Base-by-base conservation (phyloP, 768 basidiomycete genomes). In the Rhizopogon vesiculosus region DNA sequence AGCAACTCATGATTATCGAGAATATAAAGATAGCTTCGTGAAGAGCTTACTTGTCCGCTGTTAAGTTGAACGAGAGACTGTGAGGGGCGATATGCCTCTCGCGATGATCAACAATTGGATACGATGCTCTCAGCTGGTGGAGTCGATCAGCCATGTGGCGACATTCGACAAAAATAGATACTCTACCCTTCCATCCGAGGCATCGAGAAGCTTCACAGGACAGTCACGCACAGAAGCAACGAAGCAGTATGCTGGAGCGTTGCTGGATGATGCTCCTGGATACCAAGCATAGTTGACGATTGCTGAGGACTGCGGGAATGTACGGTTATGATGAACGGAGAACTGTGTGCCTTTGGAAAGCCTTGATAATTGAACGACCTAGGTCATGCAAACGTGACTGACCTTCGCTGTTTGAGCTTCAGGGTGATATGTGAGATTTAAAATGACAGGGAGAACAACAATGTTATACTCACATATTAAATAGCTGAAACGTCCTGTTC, bases 71-170 rank as follows among this genome's bases (percentile, higher is more conserved):
- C 0, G 87, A 78, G 56, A 98, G 75, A 61, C 84, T 83, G 53
- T 93, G 88, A 0, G 96, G 94, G 0, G 92, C 93, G 41, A 97
- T 76, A 53, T 91, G 84, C 33, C 94, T 81, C 71, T 98, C 96
- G n/a, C 89, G 77, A 63, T 98, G 95, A 68, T 98, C 94, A 9
- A 98, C 81, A 40, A 98, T 96, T 41, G 78, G 78, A 68, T 98
- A 98, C 1, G 92, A 94, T 0, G 94, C 96, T 16, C 95, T 83
- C 18, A 92, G 80, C 95, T 97, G 25, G 29, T 7, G 18, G 6
- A 39, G 42, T 45, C 33, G 33, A 44, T 38, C 33, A 40, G 19
- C 22, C 3, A 15, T 28, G 42, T 19, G 40, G 49, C 31, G 19
- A n/a, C 29, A 31, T 19, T 1, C 13, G 12, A 41, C 33, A 46